These are phyloP conservation scores for Gymnopilus junonius DNA, from an alignment of 768 basidiomycete genomes.

Conservation along the genomic window DNA sequence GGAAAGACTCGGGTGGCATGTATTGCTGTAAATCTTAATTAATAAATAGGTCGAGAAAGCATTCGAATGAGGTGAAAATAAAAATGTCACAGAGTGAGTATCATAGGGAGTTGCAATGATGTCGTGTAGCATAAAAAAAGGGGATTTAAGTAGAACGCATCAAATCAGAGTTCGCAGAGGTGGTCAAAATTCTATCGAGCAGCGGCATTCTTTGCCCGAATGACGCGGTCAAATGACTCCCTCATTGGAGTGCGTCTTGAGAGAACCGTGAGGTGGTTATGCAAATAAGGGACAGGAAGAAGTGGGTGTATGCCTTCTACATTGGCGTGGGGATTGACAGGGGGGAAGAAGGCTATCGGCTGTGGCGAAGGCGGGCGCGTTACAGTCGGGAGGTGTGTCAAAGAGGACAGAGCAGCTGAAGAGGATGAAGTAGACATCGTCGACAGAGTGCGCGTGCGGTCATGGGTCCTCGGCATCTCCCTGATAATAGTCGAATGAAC, in stretches of 20 bases:
- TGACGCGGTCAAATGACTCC: slow-evolving; percentile 73
- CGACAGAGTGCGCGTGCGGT: slow-evolving; percentile 53
- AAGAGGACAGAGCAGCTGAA: slow-evolving; percentile 60
- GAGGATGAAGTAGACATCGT: slow-evolving; percentile 58
- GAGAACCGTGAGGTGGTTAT: slow-evolving; percentile 71
- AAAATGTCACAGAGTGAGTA: slow-evolving; percentile 16
- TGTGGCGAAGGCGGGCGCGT: slow-evolving; percentile 52
- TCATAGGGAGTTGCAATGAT: slow-evolving; percentile 6
- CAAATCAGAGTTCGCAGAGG: not conserved
- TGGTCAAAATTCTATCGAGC: slow-evolving; percentile 17
- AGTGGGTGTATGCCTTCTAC: slow-evolving; percentile 70
- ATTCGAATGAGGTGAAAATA: slow-evolving; percentile 4
- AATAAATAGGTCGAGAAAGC: slow-evolving; percentile 16
- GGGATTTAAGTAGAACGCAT: not conserved
- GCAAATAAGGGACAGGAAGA: slow-evolving; percentile 73
- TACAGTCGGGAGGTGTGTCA: slow-evolving; percentile 55
- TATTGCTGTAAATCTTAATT: slow-evolving; percentile 13
- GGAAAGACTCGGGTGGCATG: slow-evolving; percentile 1
- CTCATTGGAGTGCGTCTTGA: slow-evolving; percentile 66
- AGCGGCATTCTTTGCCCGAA: slow-evolving; percentile 50
- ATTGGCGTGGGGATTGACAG: slow-evolving; percentile 54
- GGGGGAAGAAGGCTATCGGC: slow-evolving; percentile 66
- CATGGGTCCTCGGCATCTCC: slow-evolving; percentile 27
- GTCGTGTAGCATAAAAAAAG: not conserved
- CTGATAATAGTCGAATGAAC: slow-evolving; percentile 23